Base-by-base conservation (phyloP, 1,284 basidiomycete species). In the Ustilago bromivora region DNA sequence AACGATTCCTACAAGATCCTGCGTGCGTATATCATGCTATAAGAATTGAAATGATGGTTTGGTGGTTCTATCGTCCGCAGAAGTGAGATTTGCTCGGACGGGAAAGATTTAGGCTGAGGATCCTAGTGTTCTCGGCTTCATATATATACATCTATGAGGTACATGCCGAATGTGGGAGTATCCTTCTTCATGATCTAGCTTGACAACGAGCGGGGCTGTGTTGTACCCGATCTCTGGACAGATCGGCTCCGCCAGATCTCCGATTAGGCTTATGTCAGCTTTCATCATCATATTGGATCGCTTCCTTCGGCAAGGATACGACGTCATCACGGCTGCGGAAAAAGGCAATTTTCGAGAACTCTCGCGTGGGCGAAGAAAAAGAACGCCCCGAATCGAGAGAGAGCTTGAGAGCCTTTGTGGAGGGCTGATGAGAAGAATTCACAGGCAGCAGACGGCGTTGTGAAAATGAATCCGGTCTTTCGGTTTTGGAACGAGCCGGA, bases 371-470 rank as follows among this genome's bases (percentile, higher is more conserved):
- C 23, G 49, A 23, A 13, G 19, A 31, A 32, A 19, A 17, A 40
- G 38, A 28, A 11, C n/a, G 1, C 49, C 49, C 28, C 49, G 49
- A 23, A 51, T 32, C 28, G 12, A 41, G 32, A 10, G 19, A 28
- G 38, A 41, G 40, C 7, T 43, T 0, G 23, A 28, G 23, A 28
- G 19, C 28, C 19, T 23, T 54, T 61, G 59, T 61, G 59, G 59
- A 54, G 47, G 58, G 6, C 10, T 51, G 23, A 28, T 12, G 13
- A 46, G 15, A 28, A 35, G 13, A 46, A 31, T 17, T 17, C 6
- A 17, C 2, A 49, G 57, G 57, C 63, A 57, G 63, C 19, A 65
- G 34, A 65, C 8, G 51, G 63, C 57, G 49, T 19, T 34, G 31
- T 35, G 46, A 60, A 31, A 51, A 60, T 4, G 1, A 23, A 40